Evolutionary conservation across 2,329 filamentous ascomycete genomes (phyloP).

Genomic region (Lachnellula suecica): DNA sequence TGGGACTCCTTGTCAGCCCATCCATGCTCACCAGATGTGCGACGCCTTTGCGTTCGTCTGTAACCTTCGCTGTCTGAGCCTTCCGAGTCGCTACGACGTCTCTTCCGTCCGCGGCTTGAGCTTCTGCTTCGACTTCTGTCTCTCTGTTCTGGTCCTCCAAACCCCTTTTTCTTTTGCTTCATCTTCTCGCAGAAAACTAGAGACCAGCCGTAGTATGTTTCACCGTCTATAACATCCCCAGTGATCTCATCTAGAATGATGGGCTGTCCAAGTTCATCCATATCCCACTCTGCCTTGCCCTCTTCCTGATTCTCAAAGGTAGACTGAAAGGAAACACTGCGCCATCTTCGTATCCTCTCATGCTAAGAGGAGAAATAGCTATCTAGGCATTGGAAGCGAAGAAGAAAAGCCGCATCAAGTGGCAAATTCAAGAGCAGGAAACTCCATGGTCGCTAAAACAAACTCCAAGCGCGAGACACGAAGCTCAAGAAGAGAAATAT

Average conservation of each 20-base stretch:
- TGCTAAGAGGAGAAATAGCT: slow-evolving; percentile 37
- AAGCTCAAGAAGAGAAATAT: too few relatives aligned
- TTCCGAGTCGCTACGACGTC: slow-evolving; percentile 29
- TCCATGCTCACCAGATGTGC: too few relatives aligned
- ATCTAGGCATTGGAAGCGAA: slow-evolving; percentile 36
- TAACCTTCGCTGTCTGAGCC: slow-evolving; percentile 18
- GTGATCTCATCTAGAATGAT: slow-evolving; percentile 65
- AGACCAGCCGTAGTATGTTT: slow-evolving; percentile 90
- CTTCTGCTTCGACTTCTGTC: slow-evolving; percentile 21
- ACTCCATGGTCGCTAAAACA: slow-evolving; percentile 35
- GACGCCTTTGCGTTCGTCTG: slow-evolving; percentile 22
- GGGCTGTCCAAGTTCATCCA: slow-evolving; percentile 75
- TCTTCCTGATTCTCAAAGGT: slow-evolving; percentile 50
- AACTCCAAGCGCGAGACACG: too few relatives aligned
- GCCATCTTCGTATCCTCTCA: too few relatives aligned
- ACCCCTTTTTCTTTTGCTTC: slow-evolving; percentile 52
- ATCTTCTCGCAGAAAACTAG: slow-evolving; percentile 77
- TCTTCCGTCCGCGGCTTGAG: slow-evolving; percentile 27
- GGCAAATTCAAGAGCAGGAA: slow-evolving; percentile 32
- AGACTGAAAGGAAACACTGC: too few relatives aligned
- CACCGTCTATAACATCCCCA: slow-evolving; percentile 58
- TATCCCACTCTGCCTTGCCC: slow-evolving; percentile 53
- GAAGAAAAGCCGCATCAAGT: slow-evolving; percentile 32
- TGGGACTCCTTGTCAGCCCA: too few relatives aligned
- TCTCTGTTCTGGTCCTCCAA: slow-evolving; percentile 11